These are phyloP conservation scores for Geotrichum cucujoidarum DNA, from an alignment of 1,139 yeast species.

Conservation along the genomic window DNA sequence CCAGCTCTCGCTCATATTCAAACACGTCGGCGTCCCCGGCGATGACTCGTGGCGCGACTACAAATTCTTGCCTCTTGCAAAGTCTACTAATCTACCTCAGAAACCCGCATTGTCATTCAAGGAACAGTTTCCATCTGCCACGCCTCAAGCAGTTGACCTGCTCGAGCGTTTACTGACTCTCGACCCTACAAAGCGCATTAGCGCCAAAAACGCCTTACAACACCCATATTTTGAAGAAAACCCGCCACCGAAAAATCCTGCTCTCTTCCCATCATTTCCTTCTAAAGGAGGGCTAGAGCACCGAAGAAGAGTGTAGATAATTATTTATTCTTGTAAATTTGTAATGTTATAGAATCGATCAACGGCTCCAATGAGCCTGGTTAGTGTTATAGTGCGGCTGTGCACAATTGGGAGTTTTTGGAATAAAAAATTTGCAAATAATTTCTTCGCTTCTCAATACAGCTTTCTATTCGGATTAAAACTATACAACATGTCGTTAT, in stretches of 20 bases:
- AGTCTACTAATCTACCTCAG: constrained; percentile 19
- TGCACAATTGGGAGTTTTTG: too few relatives aligned
- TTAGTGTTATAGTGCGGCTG: too few relatives aligned
- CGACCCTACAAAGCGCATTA: constrained; percentile 60
- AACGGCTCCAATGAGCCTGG: background rate
- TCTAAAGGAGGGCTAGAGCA: constrained; percentile 20
- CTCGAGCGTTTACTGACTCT: constrained; percentile 56
- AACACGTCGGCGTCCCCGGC: constrained; percentile 22
- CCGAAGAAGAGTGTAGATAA: constrained; percentile 1
- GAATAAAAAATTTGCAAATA: too few relatives aligned
- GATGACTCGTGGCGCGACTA: constrained; percentile 28
- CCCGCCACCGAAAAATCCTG: constrained; percentile 58
- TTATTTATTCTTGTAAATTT: background rate
- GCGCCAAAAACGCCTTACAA: constrained; percentile 54
- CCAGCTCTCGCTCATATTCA: constrained; percentile 36
- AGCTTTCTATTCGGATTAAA: background rate
- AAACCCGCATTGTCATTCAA: constrained; percentile 3
- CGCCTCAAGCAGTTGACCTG: constrained; percentile 58
- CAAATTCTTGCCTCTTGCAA: constrained; percentile 25
- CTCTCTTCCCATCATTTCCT: constrained; percentile 41
- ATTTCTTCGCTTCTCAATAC: background rate
- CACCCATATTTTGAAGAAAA: constrained; percentile 68
- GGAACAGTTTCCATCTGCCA: constrained; percentile 31
- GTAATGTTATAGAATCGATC: background rate
- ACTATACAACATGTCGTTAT: constrained; percentile 28